Percentiles rank a stretch among this genome's conserved stretches.
phyloP scores from a whole-genome alignment of 1,284 basidiomycete species.

The Fomitopsis palustris region DNA sequence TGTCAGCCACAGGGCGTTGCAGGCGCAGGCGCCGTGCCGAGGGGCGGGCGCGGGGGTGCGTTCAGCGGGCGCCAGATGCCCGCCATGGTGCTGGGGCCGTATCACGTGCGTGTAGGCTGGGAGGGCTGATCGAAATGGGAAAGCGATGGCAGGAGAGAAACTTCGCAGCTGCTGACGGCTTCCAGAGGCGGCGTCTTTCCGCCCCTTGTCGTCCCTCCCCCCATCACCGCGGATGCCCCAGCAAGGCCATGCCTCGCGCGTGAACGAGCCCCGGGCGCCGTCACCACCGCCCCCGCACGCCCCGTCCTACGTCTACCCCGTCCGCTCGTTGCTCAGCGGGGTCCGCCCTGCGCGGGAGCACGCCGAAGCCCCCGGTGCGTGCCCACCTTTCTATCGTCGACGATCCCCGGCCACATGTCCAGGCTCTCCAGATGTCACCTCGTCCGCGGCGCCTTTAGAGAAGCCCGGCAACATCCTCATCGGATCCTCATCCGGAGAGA shows the following conservation, averaged over 20 bases:
- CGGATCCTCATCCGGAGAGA: conserved; percentile 4
- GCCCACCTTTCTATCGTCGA: conserved; percentile 4
- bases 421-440: conserved; percentile 7
- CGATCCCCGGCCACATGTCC: conserved; percentile 1
- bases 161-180: not conserved
- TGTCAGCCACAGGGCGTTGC: too few relatives aligned
- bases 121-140: not conserved
- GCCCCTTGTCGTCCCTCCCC: not conserved
- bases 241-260: not conserved
- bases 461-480: not conserved
- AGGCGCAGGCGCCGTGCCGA: too few relatives aligned
- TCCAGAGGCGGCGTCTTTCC: not conserved
- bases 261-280: not conserved
- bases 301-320: conserved; percentile 28
- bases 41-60: too few relatives aligned
- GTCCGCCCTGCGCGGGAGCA: conserved; percentile 20
- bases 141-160: not conserved
- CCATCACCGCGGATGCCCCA: conserved; percentile 4
- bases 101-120: not conserved
- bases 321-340: conserved; percentile 29
- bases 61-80: too few relatives aligned
- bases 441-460: not conserved
- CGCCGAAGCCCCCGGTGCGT: conserved; percentile 10
- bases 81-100: too few relatives aligned
- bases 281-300: not conserved